Conservation (phyloP, 495 filamentous ascomycete genomes). For the Hamigera avellanea region DNA sequence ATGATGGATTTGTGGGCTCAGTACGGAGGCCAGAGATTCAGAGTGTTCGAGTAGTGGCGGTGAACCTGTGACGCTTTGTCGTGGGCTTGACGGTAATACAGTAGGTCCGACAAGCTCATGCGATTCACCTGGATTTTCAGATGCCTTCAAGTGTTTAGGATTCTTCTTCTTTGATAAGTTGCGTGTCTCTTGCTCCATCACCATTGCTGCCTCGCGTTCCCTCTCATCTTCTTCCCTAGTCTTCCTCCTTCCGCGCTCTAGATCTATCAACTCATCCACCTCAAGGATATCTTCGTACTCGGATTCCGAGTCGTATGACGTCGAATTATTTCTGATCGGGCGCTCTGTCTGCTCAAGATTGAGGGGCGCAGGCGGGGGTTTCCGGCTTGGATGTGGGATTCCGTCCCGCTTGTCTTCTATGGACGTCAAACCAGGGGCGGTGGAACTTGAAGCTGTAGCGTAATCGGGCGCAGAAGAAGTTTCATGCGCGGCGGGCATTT, state of each 20-base stretch:
- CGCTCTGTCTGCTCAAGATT: conserved; percentile 44
- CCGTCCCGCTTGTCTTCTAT: conserved; percentile 10
- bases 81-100: conserved; percentile 11
- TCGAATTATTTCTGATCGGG: conserved; percentile 32
- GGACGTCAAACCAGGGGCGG: conserved; percentile 7
- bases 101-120: conserved; percentile 5
- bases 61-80: conserved; percentile 15
- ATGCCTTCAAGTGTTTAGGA: conserved; percentile 16
- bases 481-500: too few relatives aligned
- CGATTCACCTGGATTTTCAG: neutral
- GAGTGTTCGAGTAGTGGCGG: conserved; percentile 16
- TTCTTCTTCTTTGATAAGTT: conserved; percentile 57
- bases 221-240: conserved; percentile 83
- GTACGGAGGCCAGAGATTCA: conserved; percentile 24
- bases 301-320: conserved; percentile 56
- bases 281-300: conserved; percentile 74
- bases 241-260: conserved; percentile 66
- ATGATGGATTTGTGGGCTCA: conserved; percentile 19
- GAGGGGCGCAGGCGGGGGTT: conserved; percentile 74
- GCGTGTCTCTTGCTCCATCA: conserved; percentile 49
- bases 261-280: conserved; percentile 45
- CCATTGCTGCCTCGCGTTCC: conserved; percentile 55
- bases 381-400: conserved; percentile 50
- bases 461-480: neutral
- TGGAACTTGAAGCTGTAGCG: conserved; percentile 8